Percentiles rank a stretch among this genome's conserved stretches.
These are phyloP conservation scores for Comarum palustre DNA, from an alignment of 306 rosid species.

Conservation along the genomic window DNA sequence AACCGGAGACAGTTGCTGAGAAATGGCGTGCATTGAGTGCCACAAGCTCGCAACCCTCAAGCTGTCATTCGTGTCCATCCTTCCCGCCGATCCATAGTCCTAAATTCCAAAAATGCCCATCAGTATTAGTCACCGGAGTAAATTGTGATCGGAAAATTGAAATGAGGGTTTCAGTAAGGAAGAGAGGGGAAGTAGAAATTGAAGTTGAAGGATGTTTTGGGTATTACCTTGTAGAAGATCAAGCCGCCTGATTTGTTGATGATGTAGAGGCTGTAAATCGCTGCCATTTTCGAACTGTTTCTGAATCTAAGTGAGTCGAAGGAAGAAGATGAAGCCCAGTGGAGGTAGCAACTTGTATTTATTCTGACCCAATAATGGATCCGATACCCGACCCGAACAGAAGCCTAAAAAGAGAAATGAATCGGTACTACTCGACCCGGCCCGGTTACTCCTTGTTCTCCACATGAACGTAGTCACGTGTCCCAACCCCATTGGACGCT, in stretches of 20 bases:
- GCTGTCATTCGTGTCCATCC: conserved; percentile 95
- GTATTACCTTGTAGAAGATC: conserved; percentile 80
- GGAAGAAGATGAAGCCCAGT: not conserved
- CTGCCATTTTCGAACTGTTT: conserved; percentile 47
- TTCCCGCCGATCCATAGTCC: conserved; percentile 82
- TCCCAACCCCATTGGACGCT: not conserved
- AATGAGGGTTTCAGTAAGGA: not conserved
- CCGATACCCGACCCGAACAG: not conserved
- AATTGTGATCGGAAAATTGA: not conserved
- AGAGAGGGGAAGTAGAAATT: no score
- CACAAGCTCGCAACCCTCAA: conserved; percentile 92
- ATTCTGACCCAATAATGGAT: not conserved
- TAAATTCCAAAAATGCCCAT: not conserved
- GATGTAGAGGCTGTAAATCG: conserved; percentile 85
- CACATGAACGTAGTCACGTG: not conserved
- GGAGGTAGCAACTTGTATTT: not conserved
- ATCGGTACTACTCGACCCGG: no score
- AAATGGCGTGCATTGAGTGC: conserved; percentile 98
- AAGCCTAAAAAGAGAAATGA: no score
- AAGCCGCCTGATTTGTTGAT: conserved; percentile 93
- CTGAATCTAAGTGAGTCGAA: not conserved
- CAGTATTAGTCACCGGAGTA: not conserved
- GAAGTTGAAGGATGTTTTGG: no score
- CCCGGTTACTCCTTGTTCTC: no score
- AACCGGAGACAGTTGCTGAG: conserved; percentile 83